Percentiles rank a stretch among this genome's conserved stretches.
phyloP scores from a whole-genome alignment of 352 stramenopile genomes.

The Aphanomyces cochlioides region DNA sequence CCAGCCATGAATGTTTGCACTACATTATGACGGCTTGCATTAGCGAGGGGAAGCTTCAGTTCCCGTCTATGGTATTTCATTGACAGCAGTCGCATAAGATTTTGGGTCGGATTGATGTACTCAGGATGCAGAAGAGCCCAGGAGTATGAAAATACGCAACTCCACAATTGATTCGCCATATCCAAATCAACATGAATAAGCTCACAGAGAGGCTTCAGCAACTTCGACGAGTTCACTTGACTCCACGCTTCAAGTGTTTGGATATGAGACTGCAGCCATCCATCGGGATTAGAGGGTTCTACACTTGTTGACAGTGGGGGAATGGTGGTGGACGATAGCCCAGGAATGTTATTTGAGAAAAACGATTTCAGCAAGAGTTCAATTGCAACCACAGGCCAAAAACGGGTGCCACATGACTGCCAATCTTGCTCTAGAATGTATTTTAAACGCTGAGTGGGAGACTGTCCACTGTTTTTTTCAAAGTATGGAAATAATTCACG shows the following conservation, averaged over 20 bases:
- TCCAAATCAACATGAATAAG: constrained; percentile 79
- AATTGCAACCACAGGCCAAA: constrained; percentile 78
- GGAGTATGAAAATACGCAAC: constrained; percentile 51
- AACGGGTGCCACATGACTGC: constrained; percentile 79
- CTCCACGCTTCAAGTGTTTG: constrained; percentile 30
- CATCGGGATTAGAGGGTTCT: neutral
- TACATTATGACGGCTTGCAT: constrained; percentile 64
- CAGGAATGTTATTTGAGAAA: neutral
- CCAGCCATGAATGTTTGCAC: constrained; percentile 81
- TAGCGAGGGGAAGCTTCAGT: constrained; percentile 61
- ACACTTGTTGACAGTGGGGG: neutral
- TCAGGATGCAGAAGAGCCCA: constrained; percentile 40
- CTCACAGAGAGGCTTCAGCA: constrained; percentile 55
- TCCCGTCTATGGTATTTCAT: constrained; percentile 87
- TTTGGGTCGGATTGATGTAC: constrained; percentile 52
- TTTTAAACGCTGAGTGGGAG: constrained; percentile 53
- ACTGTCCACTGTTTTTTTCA: constrained; percentile 35
- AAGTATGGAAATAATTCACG: constrained; percentile 74
- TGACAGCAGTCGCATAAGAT: constrained; percentile 72
- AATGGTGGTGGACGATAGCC: neutral
- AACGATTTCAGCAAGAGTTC: constrained; percentile 53
- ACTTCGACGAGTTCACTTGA: constrained; percentile 38
- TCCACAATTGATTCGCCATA: constrained; percentile 81
- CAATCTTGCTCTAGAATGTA: constrained; percentile 79
- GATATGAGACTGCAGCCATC: constrained; percentile 4